Evolutionary conservation across 345 rosid species (phyloP).

Genomic region (Nephelium lappaceum): DNA sequence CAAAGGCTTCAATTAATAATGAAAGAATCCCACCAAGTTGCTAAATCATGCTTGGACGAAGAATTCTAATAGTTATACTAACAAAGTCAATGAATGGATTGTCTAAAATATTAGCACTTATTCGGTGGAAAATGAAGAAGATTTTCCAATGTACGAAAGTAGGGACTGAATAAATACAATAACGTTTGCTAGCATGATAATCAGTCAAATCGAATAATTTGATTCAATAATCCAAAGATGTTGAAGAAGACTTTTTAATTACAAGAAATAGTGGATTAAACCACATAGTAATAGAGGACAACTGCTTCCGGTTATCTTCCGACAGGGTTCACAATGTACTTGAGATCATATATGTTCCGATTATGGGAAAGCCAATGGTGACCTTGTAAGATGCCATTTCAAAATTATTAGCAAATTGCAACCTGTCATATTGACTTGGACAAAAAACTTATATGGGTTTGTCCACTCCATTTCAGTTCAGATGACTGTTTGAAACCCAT

Average conservation of each 20-base stretch:
- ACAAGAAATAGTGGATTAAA: not conserved
- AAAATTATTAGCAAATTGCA: slow-evolving; percentile 2
- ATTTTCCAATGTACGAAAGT: not conserved
- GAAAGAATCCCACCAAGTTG: slow-evolving; percentile 8
- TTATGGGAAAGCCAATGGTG: not conserved
- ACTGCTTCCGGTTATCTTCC: not conserved
- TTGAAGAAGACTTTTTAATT: not conserved
- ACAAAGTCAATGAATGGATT: not conserved
- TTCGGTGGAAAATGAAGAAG: not conserved
- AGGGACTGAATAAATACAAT: not conserved
- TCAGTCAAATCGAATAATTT: not conserved
- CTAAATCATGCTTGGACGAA: not conserved
- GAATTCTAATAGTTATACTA: not conserved
- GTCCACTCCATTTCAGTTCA: not conserved
- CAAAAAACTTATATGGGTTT: not conserved
- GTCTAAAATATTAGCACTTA: not conserved
- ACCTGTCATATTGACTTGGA: not conserved
- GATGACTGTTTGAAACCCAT: not conserved
- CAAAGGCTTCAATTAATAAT: not conserved
- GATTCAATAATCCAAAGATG: not conserved
- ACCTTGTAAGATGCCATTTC: not conserved
- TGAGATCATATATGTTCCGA: not conserved
- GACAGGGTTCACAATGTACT: not conserved
- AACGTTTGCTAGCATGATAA: not conserved
- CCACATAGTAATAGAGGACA: not conserved